phyloP scores from a whole-genome alignment of 768 basidiomycete species.

The Boletellus sp. region DNA sequence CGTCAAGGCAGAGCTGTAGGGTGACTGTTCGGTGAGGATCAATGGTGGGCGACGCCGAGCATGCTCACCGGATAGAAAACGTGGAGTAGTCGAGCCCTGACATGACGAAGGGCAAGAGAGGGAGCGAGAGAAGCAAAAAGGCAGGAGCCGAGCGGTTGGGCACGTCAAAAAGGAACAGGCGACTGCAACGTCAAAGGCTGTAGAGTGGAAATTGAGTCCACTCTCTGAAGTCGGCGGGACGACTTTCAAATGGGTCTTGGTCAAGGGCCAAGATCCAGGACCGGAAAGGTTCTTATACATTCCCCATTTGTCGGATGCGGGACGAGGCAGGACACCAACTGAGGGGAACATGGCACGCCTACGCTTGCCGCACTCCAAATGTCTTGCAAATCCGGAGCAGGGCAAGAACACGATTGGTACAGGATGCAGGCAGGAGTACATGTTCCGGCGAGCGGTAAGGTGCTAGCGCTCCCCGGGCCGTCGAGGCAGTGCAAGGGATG shows the following conservation, averaged over 20 bases:
- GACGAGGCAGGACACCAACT: constrained; percentile 15
- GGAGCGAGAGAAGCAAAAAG: neutral
- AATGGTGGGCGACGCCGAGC: neutral
- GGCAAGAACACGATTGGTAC: constrained; percentile 30
- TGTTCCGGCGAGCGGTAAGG: constrained; percentile 29
- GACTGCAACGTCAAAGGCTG: constrained; percentile 2
- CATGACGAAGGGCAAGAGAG: constrained; percentile 12
- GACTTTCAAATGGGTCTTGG: constrained; percentile 23
- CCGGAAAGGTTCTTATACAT: constrained; percentile 28
- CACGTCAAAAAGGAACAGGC: constrained; percentile 3
- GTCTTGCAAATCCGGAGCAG: constrained; percentile 32
- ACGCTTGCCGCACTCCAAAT: constrained; percentile 25
- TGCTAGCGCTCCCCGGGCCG: constrained; percentile 25
- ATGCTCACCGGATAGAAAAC: constrained; percentile 24
- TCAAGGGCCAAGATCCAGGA: constrained; percentile 22
- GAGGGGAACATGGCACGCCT: constrained; percentile 28
- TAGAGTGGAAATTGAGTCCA: constrained; percentile 15
- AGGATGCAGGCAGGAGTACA: constrained; percentile 28
- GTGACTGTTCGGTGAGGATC: constrained; percentile 2
- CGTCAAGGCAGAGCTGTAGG: constrained; percentile 25
- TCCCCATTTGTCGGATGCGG: constrained; percentile 22
- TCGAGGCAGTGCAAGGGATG: constrained; percentile 23
- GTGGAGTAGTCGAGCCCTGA: constrained; percentile 26
- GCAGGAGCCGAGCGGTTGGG: neutral
- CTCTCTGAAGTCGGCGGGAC: constrained; percentile 18